Evolutionary conservation across 805 yeast species (phyloP), one percentile per base, ranked within the genome.

Genomic region (Saturnispora mendoncae): DNA sequence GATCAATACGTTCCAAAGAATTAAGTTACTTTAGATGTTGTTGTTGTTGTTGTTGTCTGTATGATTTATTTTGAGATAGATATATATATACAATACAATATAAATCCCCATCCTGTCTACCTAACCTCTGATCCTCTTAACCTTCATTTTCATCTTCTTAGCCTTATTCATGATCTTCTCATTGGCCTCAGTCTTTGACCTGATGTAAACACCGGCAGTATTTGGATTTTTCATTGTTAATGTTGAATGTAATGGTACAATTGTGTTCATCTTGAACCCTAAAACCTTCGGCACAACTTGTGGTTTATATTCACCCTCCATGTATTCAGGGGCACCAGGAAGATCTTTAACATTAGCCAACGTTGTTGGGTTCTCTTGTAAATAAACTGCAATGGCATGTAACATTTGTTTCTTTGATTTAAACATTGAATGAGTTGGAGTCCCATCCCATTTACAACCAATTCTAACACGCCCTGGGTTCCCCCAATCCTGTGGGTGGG

Each of bases 401-500:
- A 83, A 65, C 36, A 90, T 61, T 36, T 75, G 77, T 51, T 94
- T 75, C 57, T 88, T 87, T 47, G 72, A 74, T 41, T 60, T 61
- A 29, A 66, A 36, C n/a, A 41, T 19, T 21, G 55, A 51, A 14
- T 58, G 56, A 12, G 62, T 66, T 9, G 69, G 57, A 21, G 60
- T 51, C 2, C 76, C 78, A 36, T 72, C 71, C 43, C 42, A 53
- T 53, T 77, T 80, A 31, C 85, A 50, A 34, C 77, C 66, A 18
- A 87, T 81, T 50, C 95, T 75, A 27, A 92, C 88, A 54, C 97
- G 72, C n/a, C 98, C 98, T 4, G 97, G 94, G 56, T 90, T 90
- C 50, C 97, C 94, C 72, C 81, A 92, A 62, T 90, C 97, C 60
- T 88, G 95, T 10, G 97, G 97, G 62, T 90, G 98, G 1, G 82